These are phyloP conservation scores for Calycina herbarum DNA, from an alignment of 2,329 filamentous ascomycete genomes.

Conservation along the genomic window DNA sequence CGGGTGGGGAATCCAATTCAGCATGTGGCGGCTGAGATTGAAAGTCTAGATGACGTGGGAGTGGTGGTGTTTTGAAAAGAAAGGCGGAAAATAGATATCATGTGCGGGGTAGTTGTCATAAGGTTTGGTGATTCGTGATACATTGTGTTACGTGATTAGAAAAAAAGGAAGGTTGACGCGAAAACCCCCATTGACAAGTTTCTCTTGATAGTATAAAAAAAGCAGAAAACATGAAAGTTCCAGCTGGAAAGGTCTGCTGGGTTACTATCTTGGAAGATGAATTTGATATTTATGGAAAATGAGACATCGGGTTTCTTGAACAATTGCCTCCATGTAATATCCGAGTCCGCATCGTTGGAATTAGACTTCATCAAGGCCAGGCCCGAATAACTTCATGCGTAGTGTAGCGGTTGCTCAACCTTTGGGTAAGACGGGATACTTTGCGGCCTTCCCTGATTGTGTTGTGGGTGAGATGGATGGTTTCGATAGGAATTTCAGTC, in stretches of 20 bases:
- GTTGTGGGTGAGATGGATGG: too few species aligned
- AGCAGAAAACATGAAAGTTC: not conserved
- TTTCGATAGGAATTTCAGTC: too few species aligned
- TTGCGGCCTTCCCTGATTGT: too few species aligned
- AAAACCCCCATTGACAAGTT: not conserved
- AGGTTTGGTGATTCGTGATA: not conserved
- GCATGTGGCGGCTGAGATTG: not conserved
- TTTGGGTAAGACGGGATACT: too few species aligned
- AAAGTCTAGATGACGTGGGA: not conserved
- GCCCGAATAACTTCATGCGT: too few species aligned
- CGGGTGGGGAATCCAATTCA: not conserved
- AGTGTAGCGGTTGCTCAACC: too few species aligned
- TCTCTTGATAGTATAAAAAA: not conserved
- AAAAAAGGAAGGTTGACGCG: not conserved
- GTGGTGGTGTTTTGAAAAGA: conserved; percentile 1
- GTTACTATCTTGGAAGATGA: not conserved
- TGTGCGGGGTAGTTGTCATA: not conserved
- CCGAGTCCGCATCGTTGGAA: too few species aligned
- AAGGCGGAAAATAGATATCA: conserved; percentile 1
- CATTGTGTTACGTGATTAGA: not conserved
- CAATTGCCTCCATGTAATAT: too few species aligned
- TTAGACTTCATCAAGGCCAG: too few species aligned
- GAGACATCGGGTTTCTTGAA: too few species aligned
- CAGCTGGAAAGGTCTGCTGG: not conserved
- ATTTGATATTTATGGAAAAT: too few species aligned